Conservation (phyloP, 2,329 filamentous ascomycete genomes). For the Mycosphaerella arachidis region DNA sequence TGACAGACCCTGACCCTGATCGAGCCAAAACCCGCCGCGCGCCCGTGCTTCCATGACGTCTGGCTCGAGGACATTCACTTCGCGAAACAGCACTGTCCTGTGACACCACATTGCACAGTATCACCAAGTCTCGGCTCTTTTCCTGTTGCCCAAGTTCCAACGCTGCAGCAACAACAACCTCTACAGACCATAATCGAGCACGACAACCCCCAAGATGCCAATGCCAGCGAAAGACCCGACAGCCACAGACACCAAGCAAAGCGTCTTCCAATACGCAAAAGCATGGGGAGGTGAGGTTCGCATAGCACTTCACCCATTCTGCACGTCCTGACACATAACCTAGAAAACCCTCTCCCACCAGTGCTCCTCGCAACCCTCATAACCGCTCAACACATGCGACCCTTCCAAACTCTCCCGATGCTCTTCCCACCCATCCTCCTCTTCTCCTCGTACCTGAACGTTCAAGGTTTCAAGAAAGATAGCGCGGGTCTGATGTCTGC, state of each 20-base stretch:
- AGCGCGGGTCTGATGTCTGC: slow-evolving; percentile 60
- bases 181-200: neutral
- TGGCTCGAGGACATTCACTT: slow-evolving; percentile 7
- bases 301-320: slow-evolving; percentile 10
- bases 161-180: neutral
- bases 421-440: slow-evolving; percentile 62
- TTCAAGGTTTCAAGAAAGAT: slow-evolving; percentile 59
- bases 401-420: slow-evolving; percentile 62
- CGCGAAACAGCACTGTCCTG: neutral
- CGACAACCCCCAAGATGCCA: slow-evolving; percentile 26
- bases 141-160: neutral
- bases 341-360: slow-evolving; percentile 62
- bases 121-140: too few relatives aligned
- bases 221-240: slow-evolving; percentile 39
- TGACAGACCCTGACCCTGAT: slow-evolving; percentile 4
- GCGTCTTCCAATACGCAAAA: slow-evolving; percentile 43
- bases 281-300: slow-evolving; percentile 49
- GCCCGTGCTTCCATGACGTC: slow-evolving; percentile 7
- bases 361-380: slow-evolving; percentile 62
- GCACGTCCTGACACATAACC: slow-evolving; percentile 4
- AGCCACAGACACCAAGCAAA: slow-evolving; percentile 37
- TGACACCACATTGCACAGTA: neutral
- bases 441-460: slow-evolving; percentile 62
- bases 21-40: neutral
- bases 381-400: slow-evolving; percentile 62